phyloP scores from a whole-genome alignment of 225 moss, liverwort and hornwort species.

The Bryum argenteum region DNA sequence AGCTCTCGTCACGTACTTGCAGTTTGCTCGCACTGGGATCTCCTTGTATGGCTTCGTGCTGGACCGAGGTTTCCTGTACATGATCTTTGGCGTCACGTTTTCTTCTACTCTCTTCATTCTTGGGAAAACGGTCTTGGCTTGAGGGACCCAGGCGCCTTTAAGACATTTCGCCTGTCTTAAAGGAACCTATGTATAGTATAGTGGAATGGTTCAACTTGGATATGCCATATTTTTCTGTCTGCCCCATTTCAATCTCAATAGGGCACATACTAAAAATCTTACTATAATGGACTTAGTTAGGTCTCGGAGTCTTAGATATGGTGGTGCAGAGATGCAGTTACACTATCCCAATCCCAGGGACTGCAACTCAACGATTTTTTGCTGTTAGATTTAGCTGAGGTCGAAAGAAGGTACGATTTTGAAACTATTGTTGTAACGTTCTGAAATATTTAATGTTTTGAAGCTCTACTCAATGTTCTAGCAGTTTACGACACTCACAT shows the following conservation, averaged over 20 bases:
- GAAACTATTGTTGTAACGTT: too few relatives aligned
- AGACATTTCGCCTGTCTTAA: not conserved
- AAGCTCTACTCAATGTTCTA: too few relatives aligned
- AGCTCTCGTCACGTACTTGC: constrained; percentile 77
- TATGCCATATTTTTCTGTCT: constrained; percentile 16
- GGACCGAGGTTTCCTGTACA: constrained; percentile 73
- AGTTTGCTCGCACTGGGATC: constrained; percentile 67
- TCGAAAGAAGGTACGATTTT: too few relatives aligned
- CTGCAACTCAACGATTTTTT: constrained; percentile 2
- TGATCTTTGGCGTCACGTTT: constrained; percentile 72
- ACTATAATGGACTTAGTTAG: not conserved
- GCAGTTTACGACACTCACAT: too few relatives aligned
- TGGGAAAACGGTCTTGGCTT: constrained; percentile 56
- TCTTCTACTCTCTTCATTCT: constrained; percentile 66
- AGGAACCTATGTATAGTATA: constrained; percentile 10
- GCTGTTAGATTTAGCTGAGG: too few relatives aligned
- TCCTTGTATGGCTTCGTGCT: constrained; percentile 80
- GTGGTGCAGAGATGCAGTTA: not conserved
- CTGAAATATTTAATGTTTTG: too few relatives aligned
- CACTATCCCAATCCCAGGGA: constrained; percentile 5
- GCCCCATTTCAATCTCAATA: not conserved
- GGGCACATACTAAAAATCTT: not conserved
- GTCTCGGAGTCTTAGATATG: not conserved
- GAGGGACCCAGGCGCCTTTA: not conserved
- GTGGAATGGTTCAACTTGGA: constrained; percentile 12